These are phyloP conservation scores for Monosporascus cannonballus DNA, from an alignment of 2,329 filamentous ascomycete genomes.

Conservation along the genomic window DNA sequence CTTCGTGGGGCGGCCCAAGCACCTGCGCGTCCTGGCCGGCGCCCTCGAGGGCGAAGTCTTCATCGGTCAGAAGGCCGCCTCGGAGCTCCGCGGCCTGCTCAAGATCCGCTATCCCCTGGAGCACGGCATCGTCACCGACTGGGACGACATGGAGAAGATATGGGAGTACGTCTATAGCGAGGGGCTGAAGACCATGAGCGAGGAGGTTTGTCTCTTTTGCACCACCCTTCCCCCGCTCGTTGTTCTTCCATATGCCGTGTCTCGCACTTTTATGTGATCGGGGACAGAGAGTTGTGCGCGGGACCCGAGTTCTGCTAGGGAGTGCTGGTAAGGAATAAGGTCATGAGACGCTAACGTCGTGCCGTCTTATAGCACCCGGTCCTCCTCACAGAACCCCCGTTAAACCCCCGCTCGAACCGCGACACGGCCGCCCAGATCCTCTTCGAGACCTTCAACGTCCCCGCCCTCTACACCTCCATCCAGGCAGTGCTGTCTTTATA, in stretches of 20 bases:
- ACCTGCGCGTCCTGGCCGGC: slow-evolving; percentile 89
- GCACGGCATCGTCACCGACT: slow-evolving; percentile 97
- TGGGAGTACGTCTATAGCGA: slow-evolving; percentile 98
- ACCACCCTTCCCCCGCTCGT: not conserved
- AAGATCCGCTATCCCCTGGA: slow-evolving; percentile 96
- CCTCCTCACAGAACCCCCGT: slow-evolving; percentile 87
- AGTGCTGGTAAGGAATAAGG: not conserved
- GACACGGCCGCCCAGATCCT: slow-evolving; percentile 95
- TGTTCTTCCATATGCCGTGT: not conserved
- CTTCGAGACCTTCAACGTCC: slow-evolving; percentile 98
- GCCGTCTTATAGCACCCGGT: slow-evolving; percentile 69
- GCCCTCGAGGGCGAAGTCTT: slow-evolving; percentile 95
- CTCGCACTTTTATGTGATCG: slow-evolving; percentile 6
- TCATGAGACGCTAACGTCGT: not conserved
- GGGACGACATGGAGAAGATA: slow-evolving; percentile 99
- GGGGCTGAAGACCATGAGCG: slow-evolving; percentile 91
- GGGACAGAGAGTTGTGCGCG: not conserved
- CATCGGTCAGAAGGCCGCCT: slow-evolving; percentile 82
- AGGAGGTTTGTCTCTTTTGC: slow-evolving; percentile 62
- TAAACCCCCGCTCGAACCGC: slow-evolving; percentile 92
- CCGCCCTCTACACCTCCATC: slow-evolving; percentile 92
- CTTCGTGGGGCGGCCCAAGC: slow-evolving; percentile 93
- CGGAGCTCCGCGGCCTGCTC: slow-evolving; percentile 82
- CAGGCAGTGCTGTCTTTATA: slow-evolving; percentile 95
- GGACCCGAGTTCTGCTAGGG: not conserved